These are phyloP conservation scores for Rhodofomes roseus DNA, from an alignment of 1,284 basidiomycete species.

Conservation along the genomic window DNA sequence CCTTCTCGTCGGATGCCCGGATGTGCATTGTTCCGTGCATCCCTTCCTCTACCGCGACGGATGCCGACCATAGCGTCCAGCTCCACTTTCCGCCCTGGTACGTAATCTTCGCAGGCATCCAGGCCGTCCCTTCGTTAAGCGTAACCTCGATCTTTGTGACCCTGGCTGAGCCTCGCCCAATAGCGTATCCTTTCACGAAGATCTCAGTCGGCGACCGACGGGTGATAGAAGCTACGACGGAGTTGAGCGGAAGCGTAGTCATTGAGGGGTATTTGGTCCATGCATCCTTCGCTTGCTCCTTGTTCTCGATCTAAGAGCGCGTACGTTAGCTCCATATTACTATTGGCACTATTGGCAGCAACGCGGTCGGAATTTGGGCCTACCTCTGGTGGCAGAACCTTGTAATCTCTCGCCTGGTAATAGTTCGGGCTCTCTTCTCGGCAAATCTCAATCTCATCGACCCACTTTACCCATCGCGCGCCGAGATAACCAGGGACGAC, in stretches of 20 bases:
- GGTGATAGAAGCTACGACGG: slow-evolving; percentile 45
- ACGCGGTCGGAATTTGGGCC: slow-evolving; percentile 11
- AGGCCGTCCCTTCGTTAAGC: slow-evolving; percentile 46
- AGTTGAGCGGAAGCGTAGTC: slow-evolving; percentile 58
- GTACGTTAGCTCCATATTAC: not conserved
- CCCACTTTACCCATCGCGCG: slow-evolving; percentile 81
- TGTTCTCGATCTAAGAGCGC: slow-evolving; percentile 17
- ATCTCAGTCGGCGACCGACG: slow-evolving; percentile 28
- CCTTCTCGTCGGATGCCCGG: slow-evolving; percentile 42
- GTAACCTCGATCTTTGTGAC: slow-evolving; percentile 51
- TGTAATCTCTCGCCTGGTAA: slow-evolving; percentile 68
- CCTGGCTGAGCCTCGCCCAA: slow-evolving; percentile 40
- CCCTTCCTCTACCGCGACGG: slow-evolving; percentile 28
- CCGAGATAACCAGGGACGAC: slow-evolving; percentile 71
- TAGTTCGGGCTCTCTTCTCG: slow-evolving; percentile 56
- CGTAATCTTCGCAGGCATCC: slow-evolving; percentile 49
- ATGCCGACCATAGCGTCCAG: slow-evolving; percentile 63
- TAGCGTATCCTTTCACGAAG: slow-evolving; percentile 56
- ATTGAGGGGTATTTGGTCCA: slow-evolving; percentile 52
- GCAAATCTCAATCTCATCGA: slow-evolving; percentile 58
- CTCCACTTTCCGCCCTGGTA: slow-evolving; percentile 66
- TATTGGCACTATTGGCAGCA: not conserved
- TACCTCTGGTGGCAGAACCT: slow-evolving; percentile 56
- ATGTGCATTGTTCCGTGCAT: slow-evolving; percentile 25
- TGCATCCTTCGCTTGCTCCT: slow-evolving; percentile 36